Conservation (phyloP, 2,329 filamentous ascomycete species). For the Sporothrix phasma region DNA sequence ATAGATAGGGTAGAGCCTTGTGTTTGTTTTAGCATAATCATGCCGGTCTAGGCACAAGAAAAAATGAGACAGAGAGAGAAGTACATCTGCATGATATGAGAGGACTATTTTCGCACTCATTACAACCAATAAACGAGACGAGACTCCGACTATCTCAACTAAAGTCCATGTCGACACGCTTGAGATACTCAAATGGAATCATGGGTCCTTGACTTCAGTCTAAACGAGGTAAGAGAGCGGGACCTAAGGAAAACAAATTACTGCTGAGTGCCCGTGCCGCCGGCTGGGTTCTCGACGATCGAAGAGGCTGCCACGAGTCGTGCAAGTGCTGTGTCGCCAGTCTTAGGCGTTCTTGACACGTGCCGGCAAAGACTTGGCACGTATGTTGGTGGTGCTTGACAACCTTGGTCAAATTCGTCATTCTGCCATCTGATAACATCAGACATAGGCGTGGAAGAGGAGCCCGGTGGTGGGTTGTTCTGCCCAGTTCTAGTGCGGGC, state of each 20-base stretch:
- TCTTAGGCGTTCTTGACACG: neutral
- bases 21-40: too few relatives aligned
- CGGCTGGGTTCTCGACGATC: neutral
- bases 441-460: neutral
- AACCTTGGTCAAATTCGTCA: slow-evolving; percentile 3
- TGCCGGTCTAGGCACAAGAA: too few relatives aligned
- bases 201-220: too few relatives aligned
- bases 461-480: neutral
- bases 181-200: neutral
- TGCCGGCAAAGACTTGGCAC: neutral
- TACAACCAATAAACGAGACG: slow-evolving; percentile 1
- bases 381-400: neutral
- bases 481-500: neutral
- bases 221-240: neutral
- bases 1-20: too few relatives aligned
- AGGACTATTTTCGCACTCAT: neutral
- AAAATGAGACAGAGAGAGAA: neutral
- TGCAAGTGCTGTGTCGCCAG: neutral
- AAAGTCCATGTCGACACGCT: neutral
- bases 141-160: neutral
- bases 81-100: neutral
- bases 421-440: slow-evolving; percentile 1
- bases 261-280: neutral
- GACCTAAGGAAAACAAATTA: too few relatives aligned
- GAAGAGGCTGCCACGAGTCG: neutral